phyloP scores from a whole-genome alignment of 2,329 filamentous ascomycete species.

The Beauveria australis region DNA sequence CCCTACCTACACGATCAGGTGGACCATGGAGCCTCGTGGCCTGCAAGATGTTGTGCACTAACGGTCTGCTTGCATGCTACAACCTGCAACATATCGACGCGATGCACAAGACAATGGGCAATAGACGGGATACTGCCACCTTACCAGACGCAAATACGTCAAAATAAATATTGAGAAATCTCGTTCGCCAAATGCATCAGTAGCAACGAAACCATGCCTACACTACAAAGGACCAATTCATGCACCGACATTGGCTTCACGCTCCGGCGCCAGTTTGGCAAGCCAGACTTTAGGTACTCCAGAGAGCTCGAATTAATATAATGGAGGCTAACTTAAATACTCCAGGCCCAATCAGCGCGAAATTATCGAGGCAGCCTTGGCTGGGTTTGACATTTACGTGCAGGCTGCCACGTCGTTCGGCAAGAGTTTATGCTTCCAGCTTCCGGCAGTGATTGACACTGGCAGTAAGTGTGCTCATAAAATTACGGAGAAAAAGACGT shows the following conservation, averaged over 20 bases:
- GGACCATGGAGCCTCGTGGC: background rate
- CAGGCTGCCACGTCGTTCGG: slow-evolving; percentile 88
- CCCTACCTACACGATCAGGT: background rate
- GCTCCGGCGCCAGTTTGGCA: slow-evolving; percentile 64
- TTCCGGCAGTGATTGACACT: slow-evolving; percentile 79
- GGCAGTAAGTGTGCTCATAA: slow-evolving; percentile 54
- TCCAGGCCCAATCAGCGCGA: slow-evolving; percentile 73
- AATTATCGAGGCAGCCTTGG: slow-evolving; percentile 73
- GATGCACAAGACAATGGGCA: background rate
- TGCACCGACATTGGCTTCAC: slow-evolving; percentile 66
- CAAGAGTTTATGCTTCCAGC: slow-evolving; percentile 87
- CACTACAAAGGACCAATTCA: slow-evolving; percentile 37
- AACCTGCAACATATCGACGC: background rate
- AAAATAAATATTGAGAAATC: background rate
- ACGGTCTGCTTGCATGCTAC: background rate
- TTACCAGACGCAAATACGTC: background rate
- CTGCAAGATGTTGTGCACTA: background rate
- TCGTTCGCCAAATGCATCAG: background rate
- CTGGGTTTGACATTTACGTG: slow-evolving; percentile 83
- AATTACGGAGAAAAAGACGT: background rate
- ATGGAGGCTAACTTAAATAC: background rate
- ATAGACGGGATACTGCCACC: background rate
- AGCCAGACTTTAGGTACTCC: slow-evolving; percentile 60
- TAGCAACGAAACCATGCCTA: slow-evolving; percentile 25
- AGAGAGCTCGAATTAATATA: background rate